Base-by-base conservation (phyloP, 2,329 filamentous ascomycete species). In the Nemania diffusa region DNA sequence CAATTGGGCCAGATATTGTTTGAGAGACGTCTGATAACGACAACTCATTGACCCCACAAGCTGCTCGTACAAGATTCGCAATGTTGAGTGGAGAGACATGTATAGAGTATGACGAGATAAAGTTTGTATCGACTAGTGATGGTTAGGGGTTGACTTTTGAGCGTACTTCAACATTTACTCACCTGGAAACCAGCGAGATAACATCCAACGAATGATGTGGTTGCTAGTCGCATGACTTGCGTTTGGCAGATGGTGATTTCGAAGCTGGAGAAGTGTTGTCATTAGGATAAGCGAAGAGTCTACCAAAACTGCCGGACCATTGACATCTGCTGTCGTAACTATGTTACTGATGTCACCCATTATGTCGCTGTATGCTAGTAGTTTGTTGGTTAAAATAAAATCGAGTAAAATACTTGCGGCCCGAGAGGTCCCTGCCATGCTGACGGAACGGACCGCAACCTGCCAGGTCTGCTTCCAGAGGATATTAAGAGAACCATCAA, bases 101-200 rank as follows among this genome's bases (percentile, higher is more conserved):
- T 11, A 83, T 79, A 1, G 89, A 87, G 71, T 90, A 85, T 20
- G 88, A 85, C 5, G 87, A 85, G n/a, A 89, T 87, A 78, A 91
- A 92, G 4, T 84, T 81, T 62, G 87, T 82, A 74, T 97, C 93
- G 44, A 84, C 89, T 91, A 59, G 15, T 64, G 52, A 72, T 5
- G 52, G 63, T 76, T 58, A 76, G 73, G 22, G n/a, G 58, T 55
- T 29, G 15, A 42, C 44, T 2, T 56, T 22, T 34, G 3, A 26
- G 34, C 8, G 56, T 48, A 32, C 2, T 17, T 55, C 77, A 20
- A 68, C 57, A 32, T 8, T 6, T 40, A 78, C 86, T 77, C 83
- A 95, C 92, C 90, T 71, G 94, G 91, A 71, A 89, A 90, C 94
- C 95, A 99, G 73, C 87, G 90, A 37, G 89, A 86, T 73, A 94